phyloP scores from a whole-genome alignment of 257 asterid species.

The Rauvolfia tetraphylla region DNA sequence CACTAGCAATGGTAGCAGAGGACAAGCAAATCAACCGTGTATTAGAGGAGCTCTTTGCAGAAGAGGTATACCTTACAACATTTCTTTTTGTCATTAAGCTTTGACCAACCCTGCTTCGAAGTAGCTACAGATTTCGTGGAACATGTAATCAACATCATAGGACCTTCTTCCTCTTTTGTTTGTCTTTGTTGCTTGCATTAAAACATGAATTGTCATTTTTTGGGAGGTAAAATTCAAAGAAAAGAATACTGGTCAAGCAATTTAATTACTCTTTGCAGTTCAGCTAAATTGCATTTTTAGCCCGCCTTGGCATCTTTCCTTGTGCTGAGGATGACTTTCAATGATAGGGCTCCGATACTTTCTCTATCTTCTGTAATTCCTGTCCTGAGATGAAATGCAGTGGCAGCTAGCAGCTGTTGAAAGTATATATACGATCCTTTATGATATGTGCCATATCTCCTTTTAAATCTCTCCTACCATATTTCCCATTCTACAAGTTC shows the following conservation, averaged over 20 bases:
- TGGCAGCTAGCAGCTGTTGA: background rate
- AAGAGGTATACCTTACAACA: conserved; percentile 53
- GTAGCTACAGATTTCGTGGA: background rate
- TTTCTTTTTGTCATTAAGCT: background rate
- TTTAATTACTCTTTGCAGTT: background rate
- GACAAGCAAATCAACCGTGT: conserved; percentile 96
- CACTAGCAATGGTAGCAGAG: conserved; percentile 98
- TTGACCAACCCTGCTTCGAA: background rate
- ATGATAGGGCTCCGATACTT: background rate
- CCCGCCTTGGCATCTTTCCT: background rate
- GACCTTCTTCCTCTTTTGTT: background rate
- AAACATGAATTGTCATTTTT: background rate
- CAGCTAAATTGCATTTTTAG: background rate
- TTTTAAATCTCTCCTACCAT: background rate
- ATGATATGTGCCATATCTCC: background rate
- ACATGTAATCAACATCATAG: background rate
- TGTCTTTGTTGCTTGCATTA: background rate
- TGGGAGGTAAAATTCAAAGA: background rate
- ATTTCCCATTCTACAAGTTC: background rate
- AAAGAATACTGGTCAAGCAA: background rate
- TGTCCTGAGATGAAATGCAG: background rate
- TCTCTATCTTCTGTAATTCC: background rate
- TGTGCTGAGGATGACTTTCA: background rate
- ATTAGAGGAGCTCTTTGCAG: conserved; percentile 89
- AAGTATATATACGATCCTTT: background rate